Evolutionary conservation across 169 alveolate species (phyloP), one percentile per base, ranked within the genome.

Genomic region (Theileria luwenshuni): DNA sequence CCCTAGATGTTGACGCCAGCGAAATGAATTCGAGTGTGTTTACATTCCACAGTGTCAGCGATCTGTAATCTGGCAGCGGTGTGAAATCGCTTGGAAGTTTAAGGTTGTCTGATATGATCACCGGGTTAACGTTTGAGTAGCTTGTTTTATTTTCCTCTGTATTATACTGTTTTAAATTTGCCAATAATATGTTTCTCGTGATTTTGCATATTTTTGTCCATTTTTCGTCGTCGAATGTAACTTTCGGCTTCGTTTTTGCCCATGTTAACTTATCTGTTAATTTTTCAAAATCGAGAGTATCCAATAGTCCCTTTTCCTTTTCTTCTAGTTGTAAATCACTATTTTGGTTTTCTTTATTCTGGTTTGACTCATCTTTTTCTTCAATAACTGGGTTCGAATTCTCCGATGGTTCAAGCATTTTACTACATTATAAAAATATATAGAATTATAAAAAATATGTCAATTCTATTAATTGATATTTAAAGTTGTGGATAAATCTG

Each of bases 131-230:
- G 12, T 27, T 49, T 28, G 76, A 68, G 3, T 23, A 19, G 23
- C 21, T 32, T 5, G 7, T 51, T 21, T 68, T 30, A 21, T n/a
- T 15, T 17, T 23, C 13, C 25, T 15, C 65, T 15, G 25, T 21
- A 2, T 13, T 68, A 45, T 62, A 62, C 35, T 68, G 74, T 21
- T 68, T 68, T n/a, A 30, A 17, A 45, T 68, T 68, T 51, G 76
- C 76, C 28, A 30, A 28, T 23, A 68, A 28, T 23, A 68, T 15
- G 56, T 68, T 68, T 47, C 33, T 47, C 28, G 76, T 68, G 19
- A 68, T 68, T 42, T 68, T 68, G 30, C 76, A 68, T 13, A 68
- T 68, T n/a, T 68, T 68, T n/a, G 65, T 1, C 76, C 76, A 68
- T 54, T 68, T 68, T 6, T 68, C 76, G 12, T 68, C 56, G 47